Conservation (phyloP, 1,284 basidiomycete species). For the Cryptococcus wingfieldii region DNA sequence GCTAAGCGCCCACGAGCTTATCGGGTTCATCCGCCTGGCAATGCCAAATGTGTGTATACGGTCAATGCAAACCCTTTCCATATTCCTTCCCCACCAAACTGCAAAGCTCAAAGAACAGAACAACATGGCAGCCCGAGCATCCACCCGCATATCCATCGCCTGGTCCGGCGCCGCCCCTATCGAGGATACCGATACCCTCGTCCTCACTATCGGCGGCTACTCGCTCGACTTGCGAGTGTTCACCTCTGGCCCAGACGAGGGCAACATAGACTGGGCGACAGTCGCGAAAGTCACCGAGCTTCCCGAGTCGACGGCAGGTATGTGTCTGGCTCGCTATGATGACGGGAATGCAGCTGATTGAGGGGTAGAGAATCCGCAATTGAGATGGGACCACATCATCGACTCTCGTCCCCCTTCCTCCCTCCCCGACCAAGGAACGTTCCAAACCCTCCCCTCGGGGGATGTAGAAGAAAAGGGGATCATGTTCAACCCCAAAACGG, state of each 20-base stretch:
- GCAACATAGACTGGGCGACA: slow-evolving; percentile 28
- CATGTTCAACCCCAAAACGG: slow-evolving; percentile 34
- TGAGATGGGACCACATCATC: slow-evolving; percentile 30
- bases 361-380: slow-evolving; percentile 19
- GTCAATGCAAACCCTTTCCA: too few relatives aligned
- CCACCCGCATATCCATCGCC: slow-evolving; percentile 33
- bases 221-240: slow-evolving; percentile 35
- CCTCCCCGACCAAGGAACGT: slow-evolving; percentile 27
- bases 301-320: slow-evolving; percentile 17
- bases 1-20: background rate
- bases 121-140: slow-evolving; percentile 26
- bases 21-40: background rate
- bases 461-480: slow-evolving; percentile 31
- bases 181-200: slow-evolving; percentile 40
- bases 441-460: slow-evolving; percentile 25
- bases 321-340: background rate
- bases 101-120: too few relatives aligned
- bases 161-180: slow-evolving; percentile 25
- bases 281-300: slow-evolving; percentile 17
- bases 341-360: background rate
- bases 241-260: slow-evolving; percentile 14
- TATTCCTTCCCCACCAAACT: background rate
- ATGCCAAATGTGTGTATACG: too few relatives aligned
- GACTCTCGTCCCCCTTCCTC: slow-evolving; percentile 22
- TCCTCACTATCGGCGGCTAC: slow-evolving; percentile 32